phyloP scores from a whole-genome alignment of 495 filamentous ascomycete species.

The Neurospora sp. region DNA sequence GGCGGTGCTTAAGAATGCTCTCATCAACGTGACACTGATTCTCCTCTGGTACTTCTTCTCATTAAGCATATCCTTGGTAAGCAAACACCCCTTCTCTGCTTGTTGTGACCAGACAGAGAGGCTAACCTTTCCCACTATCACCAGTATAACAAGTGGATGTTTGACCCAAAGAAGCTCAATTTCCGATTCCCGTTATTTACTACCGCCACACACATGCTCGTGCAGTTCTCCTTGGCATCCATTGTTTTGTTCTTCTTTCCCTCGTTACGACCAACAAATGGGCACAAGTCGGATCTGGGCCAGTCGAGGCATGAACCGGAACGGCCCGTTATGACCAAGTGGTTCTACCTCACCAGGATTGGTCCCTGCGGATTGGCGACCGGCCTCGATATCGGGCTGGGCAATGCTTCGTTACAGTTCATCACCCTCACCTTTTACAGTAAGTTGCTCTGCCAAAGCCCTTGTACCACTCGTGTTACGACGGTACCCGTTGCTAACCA shows the following conservation, averaged over 20 bases:
- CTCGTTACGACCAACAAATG: conserved; percentile 61
- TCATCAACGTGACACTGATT: conserved; percentile 69
- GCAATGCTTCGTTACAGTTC: conserved; percentile 91
- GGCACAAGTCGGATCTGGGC: conserved; percentile 36
- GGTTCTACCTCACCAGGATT: conserved; percentile 88
- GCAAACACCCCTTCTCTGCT: conserved; percentile 18
- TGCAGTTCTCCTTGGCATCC: conserved; percentile 80
- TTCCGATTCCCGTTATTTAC: conserved; percentile 96
- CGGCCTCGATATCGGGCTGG: conserved; percentile 90
- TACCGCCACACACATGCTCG: conserved; percentile 89
- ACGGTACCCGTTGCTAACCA: conserved; percentile 7
- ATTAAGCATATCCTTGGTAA: conserved; percentile 85
- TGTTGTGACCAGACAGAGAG: neutral
- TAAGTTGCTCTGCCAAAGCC: conserved; percentile 28
- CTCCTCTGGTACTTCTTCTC: conserved; percentile 91
- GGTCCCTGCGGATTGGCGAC: conserved; percentile 90
- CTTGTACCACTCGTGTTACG: neutral
- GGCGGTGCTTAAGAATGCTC: conserved; percentile 54
- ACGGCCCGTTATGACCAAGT: conserved; percentile 74
- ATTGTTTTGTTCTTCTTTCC: conserved; percentile 77
- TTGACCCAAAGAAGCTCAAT: conserved; percentile 69
- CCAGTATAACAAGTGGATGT: conserved; percentile 99
- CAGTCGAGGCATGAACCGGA: conserved; percentile 43
- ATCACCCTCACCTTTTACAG: conserved; percentile 96
- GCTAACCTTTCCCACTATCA: neutral